A percentile compares a stretch with the other conserved stretches of the same genome.
These are phyloP conservation scores for Nicotiana benthamiana DNA, from an alignment of 257 asterid genomes.

Conservation along the genomic window DNA sequence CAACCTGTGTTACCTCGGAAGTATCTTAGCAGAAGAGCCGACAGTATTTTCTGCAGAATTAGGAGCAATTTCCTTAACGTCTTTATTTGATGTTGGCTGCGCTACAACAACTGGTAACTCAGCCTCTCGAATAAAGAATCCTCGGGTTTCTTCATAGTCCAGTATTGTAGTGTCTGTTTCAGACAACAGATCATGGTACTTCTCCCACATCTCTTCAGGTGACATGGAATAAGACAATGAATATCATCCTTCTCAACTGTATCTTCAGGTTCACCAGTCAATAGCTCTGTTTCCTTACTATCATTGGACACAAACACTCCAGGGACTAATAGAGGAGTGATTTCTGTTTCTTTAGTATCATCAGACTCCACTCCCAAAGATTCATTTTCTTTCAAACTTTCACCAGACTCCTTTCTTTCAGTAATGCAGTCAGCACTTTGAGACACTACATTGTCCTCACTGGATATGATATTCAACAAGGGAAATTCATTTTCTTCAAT, in stretches of 20 bases:
- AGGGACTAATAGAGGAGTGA: too few relatives aligned
- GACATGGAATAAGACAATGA: background rate
- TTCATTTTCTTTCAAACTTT: background rate
- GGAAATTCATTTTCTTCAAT: background rate
- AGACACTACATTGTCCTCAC: background rate
- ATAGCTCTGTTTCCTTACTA: too few relatives aligned
- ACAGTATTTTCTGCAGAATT: background rate
- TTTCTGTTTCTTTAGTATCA: too few relatives aligned
- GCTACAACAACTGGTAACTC: background rate
- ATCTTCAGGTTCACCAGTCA: too few relatives aligned
- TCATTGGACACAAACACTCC: too few relatives aligned
- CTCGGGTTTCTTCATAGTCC: background rate
- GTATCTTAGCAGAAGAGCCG: background rate
- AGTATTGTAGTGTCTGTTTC: background rate
- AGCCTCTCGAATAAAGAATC: background rate
- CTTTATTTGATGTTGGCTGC: background rate
- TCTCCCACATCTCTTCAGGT: background rate
- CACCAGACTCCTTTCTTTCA: background rate
- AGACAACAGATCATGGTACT: background rate
- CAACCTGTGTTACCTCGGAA: too few relatives aligned
- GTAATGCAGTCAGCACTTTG: background rate
- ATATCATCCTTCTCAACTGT: background rate
- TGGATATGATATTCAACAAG: background rate
- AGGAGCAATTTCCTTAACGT: too few relatives aligned
- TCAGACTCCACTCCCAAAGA: background rate